Base-by-base conservation (phyloP, 225 moss, liverwort and hornwort genomes). In the Rhytidiadelphus loreus region DNA sequence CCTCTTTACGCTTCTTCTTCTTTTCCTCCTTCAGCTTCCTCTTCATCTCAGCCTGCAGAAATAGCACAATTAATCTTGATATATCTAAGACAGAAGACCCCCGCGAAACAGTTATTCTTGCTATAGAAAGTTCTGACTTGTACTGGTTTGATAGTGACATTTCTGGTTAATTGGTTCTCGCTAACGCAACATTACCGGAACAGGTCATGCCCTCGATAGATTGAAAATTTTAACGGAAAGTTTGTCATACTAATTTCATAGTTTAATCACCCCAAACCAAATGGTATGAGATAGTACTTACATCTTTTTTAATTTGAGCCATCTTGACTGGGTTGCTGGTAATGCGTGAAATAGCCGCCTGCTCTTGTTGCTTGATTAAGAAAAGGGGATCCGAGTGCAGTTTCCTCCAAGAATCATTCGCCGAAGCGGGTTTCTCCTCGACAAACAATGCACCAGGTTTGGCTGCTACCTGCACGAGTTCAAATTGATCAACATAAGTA, bases 401-500 rank as follows among this genome's bases (percentile, higher is more conserved):
- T 90, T 99, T 99, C 90, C 97, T 96, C 99, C 99, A 99, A 66
- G 96, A 92, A 87, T 99, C 99, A 77, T 97, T 99, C n/a, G 97
- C 97, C 33, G 99, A 99, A 22, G 87, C 90, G 25, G 94, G 91
- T 72, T 94, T 96, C 48, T 93, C 92, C 77, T 95, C 97, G 18
- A 91, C 92, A 91, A 99, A 99, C 43, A 99, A 93, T 32, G 99
- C 96, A 86, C 99, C 99, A 82, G 97, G 96, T 70, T 91, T 92
- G 56, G 89, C 93, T 66, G 95, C 93, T 81, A 94, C 93, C 87
- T 94, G 83, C 91, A 92, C 85, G 33, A 82, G 48, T 83, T 81
- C 63, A 60, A 71, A 71, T 64, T 77, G 30, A 25, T 70, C 88
- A 89, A 61, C 41, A 52, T 58, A 70, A 81, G 50, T 72, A 83